Percentiles rank a stretch among this genome's conserved stretches.
Conservation (phyloP, 2,329 filamentous ascomycete species). For the Chrysosporium queenslandicum region DNA sequence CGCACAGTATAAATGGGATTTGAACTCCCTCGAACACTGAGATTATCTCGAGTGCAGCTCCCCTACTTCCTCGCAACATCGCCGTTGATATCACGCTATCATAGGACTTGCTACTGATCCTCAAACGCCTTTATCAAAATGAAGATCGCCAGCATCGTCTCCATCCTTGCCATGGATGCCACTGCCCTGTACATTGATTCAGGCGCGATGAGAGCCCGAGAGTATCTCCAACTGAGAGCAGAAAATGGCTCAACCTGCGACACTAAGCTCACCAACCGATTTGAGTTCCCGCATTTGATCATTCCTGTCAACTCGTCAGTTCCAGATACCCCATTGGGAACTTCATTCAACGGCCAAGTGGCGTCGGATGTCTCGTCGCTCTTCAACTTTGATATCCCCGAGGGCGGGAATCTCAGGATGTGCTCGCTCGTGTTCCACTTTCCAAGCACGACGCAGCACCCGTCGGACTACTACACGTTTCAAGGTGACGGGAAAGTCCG, state of each 20-base stretch:
- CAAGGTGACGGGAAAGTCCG: conserved; percentile 46
- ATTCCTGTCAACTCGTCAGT: conserved; percentile 48
- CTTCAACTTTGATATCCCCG: conserved; percentile 60
- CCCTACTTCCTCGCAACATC: neutral
- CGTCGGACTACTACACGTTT: conserved; percentile 50
- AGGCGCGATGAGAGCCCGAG: neutral
- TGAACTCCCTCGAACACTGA: too few relatives aligned
- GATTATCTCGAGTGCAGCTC: neutral
- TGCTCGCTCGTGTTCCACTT: conserved; percentile 59
- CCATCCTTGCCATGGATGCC: conserved; percentile 10
- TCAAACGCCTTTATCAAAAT: conserved; percentile 6
- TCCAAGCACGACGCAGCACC: conserved; percentile 47
- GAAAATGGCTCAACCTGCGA: conserved; percentile 31
- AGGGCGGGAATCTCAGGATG: conserved; percentile 47
- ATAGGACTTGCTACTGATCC: neutral
- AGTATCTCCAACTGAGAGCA: conserved; percentile 1
- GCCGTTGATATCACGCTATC: neutral
- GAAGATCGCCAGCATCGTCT: conserved; percentile 12
- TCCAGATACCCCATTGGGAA: conserved; percentile 45
- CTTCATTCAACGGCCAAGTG: conserved; percentile 47
- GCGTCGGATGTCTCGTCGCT: conserved; percentile 46
- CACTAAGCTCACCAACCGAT: conserved; percentile 38
- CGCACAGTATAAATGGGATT: neutral
- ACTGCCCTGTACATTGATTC: conserved; percentile 12
- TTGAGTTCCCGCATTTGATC: conserved; percentile 53